Conservation (phyloP, 208 protist species). For the Leishmania braziliensis region DNA sequence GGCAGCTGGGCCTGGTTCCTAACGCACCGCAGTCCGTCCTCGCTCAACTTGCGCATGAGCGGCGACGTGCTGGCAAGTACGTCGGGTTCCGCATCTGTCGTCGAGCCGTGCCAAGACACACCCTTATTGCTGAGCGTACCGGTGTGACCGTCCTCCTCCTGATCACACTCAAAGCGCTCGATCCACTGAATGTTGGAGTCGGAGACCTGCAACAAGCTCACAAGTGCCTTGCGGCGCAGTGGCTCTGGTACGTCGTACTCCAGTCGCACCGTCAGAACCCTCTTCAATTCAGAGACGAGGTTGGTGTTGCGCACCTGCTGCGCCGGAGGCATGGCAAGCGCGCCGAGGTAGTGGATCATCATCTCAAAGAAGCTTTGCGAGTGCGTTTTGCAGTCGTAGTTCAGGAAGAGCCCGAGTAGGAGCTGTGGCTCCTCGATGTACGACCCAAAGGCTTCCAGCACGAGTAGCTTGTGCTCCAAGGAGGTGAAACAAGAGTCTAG, state of each 20-base stretch:
- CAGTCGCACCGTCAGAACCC: slow-evolving; percentile 41
- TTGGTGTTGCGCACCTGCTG: slow-evolving; percentile 28
- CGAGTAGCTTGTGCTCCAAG: slow-evolving; percentile 88
- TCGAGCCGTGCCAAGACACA: neutral
- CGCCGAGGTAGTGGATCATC: slow-evolving; percentile 92
- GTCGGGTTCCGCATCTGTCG: neutral
- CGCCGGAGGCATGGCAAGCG: slow-evolving; percentile 43
- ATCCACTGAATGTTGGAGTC: slow-evolving; percentile 89
- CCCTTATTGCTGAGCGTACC: neutral
- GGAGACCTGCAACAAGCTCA: slow-evolving; percentile 67
- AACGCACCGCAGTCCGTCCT: slow-evolving; percentile 7
- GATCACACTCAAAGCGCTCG: slow-evolving; percentile 75
- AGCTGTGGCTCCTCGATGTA: slow-evolving; percentile 95
- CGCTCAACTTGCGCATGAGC: neutral
- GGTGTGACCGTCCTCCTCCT: slow-evolving; percentile 15
- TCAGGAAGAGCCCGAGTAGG: slow-evolving; percentile 96
- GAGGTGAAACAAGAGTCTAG: slow-evolving; percentile 87
- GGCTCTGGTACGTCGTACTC: slow-evolving; percentile 56
- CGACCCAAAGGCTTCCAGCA: slow-evolving; percentile 85
- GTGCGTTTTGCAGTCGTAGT: slow-evolving; percentile 98
- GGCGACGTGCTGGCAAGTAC: neutral
- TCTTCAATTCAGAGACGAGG: slow-evolving; percentile 34
- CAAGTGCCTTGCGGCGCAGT: slow-evolving; percentile 62
- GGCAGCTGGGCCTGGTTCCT: neutral
- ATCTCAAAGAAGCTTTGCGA: slow-evolving; percentile 94